Evolutionary conservation across 257 asterid genomes (phyloP), one percentile per base, ranked within the genome.

Genomic region (Voacanga thouarsii): DNA sequence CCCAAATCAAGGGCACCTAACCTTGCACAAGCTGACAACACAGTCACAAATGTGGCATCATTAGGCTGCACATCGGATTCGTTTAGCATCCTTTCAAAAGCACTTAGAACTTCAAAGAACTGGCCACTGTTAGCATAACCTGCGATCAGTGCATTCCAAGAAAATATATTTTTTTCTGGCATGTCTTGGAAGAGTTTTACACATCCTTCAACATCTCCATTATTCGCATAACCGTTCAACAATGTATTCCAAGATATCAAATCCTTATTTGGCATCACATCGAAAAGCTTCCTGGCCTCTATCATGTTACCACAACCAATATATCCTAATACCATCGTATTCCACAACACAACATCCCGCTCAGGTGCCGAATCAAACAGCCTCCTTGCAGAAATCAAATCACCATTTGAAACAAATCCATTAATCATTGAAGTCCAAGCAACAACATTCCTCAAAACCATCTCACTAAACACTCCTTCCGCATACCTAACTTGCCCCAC

Each of bases 71-170:
- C 92, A 65, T 84, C 72, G 23, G 76, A 78, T 78, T 89, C 92
- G 44, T 71, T 60, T 53, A 91, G 66, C 97, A 94, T 92, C 86
- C 83, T 86, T 79, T 83, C 78, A 71, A 90, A 94, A 28, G 90
- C 83, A 71, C 67, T 74, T 74, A 94, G 87, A 78, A 89, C 96
- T 61, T 91, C 82, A 18, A 26, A 12, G 76, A 82, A 91, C 51
- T 64, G 77, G 19, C 87, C 86, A 75, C 81, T 83, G 53, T 82
- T 92, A 56, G 90, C 89, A 56, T 94, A 94, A 18, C 95, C 97
- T 79, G 89, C 92, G 28, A 94, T 89, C 77, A 94, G 77, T 24
- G 88, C 96, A 78, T 94, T 94, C 98, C 98, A 94, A 12, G 98
- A 90, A 86, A 92, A 94, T 18, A 89, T 85, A 81, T 92, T 90